Conservation (phyloP, 1,284 basidiomycete species). For the Trametes polyzona region DNA sequence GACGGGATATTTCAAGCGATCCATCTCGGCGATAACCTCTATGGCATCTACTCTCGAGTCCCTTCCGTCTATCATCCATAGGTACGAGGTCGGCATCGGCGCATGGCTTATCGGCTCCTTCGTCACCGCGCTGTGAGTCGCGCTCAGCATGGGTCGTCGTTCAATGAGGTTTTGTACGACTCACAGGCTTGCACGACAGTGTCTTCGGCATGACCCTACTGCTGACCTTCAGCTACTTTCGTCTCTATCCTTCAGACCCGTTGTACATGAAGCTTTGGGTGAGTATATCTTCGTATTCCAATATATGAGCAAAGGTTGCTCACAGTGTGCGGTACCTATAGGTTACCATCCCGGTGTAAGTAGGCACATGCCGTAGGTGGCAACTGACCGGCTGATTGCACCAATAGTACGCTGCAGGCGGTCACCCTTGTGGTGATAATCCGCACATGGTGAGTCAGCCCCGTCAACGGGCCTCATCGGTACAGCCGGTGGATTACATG, state of each 20-base stretch:
- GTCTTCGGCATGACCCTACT: constrained; percentile 3
- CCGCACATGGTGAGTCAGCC: no score
- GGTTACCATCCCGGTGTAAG: background rate
- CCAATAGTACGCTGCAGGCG: background rate
- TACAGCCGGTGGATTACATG: no score
- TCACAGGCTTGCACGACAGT: background rate
- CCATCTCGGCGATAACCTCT: background rate
- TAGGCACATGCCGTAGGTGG: no score
- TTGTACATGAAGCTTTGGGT: constrained; percentile 6
- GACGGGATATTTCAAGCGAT: no score
- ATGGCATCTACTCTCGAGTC: background rate
- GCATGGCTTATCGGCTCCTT: constrained; percentile 8
- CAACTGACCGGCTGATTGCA: background rate
- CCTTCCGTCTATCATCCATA: background rate
- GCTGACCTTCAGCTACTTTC: constrained; percentile 7
- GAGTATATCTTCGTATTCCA: background rate
- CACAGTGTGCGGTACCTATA: background rate
- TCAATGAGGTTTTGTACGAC: no score
- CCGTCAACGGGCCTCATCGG: no score
- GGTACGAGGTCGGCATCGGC: constrained; percentile 6
- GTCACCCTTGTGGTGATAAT: background rate
- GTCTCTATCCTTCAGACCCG: constrained; percentile 1
- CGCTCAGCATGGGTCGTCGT: no score
- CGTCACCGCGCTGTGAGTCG: constrained; percentile 4
- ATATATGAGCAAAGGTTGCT: no score